These are phyloP conservation scores for Glaciozyma antarctica DNA, from an alignment of 768 basidiomycete species.

Conservation along the genomic window DNA sequence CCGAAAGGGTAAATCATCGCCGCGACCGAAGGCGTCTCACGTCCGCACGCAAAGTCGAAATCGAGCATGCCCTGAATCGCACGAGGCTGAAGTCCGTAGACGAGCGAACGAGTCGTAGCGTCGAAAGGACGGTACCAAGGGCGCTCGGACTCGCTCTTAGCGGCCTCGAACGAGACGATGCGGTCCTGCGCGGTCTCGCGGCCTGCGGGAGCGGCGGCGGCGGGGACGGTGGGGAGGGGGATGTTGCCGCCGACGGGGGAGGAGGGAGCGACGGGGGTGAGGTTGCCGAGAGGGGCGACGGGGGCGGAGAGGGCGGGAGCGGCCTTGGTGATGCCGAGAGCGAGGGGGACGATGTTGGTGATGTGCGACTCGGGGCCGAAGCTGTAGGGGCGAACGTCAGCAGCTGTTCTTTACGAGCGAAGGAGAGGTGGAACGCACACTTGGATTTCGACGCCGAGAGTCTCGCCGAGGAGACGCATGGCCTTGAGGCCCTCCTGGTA, in stretches of 20 bases:
- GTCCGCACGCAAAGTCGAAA: slow-evolving; percentile 97
- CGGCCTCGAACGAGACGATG: slow-evolving; percentile 72
- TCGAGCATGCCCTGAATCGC: slow-evolving; percentile 98
- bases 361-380: slow-evolving; percentile 98
- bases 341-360: slow-evolving; percentile 95
- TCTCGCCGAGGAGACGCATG: slow-evolving; percentile 91
- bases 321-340: slow-evolving; percentile 64
- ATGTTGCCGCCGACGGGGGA: slow-evolving; percentile 40
- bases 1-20: slow-evolving; percentile 99
- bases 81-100: slow-evolving; percentile 96
- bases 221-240: slow-evolving; percentile 60
- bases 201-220: slow-evolving; percentile 51
- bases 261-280: slow-evolving; percentile 46
- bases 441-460: slow-evolving; percentile 84
- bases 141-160: slow-evolving; percentile 41
- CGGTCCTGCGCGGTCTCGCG: slow-evolving; percentile 76
- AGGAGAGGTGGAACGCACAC: slow-evolving; percentile 12
- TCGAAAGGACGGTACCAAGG: slow-evolving; percentile 89
- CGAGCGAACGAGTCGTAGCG: slow-evolving; percentile 83
- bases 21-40: slow-evolving; percentile 79
- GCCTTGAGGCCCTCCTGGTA: slow-evolving; percentile 99
- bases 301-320: slow-evolving; percentile 32
- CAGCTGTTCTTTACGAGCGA: background rate
- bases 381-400: slow-evolving; percentile 37
- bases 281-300: slow-evolving; percentile 43